Conservation (phyloP, 306 rosid genomes). For the Lathyrus tuberosus region DNA sequence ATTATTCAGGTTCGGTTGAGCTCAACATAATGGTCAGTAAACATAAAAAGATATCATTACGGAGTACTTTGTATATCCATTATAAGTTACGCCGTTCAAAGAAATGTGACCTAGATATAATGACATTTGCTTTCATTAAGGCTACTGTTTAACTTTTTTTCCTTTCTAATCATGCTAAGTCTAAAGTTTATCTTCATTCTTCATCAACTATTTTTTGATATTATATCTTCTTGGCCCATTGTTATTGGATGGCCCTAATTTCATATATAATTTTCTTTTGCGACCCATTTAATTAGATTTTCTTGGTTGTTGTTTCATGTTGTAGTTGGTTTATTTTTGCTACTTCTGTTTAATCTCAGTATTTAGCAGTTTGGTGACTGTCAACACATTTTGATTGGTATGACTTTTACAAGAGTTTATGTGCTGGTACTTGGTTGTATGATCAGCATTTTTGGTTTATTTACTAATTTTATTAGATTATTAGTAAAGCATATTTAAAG, state of each 20-base stretch:
- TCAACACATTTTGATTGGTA: constrained; percentile 23
- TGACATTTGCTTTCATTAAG: too few relatives aligned
- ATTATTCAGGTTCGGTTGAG: background rate
- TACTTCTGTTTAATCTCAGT: constrained; percentile 23
- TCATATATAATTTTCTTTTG: constrained; percentile 1
- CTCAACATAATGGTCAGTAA: background rate
- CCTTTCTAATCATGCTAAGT: background rate
- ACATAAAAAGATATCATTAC: constrained; percentile 2
- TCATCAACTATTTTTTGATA: background rate
- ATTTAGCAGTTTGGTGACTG: constrained; percentile 24
- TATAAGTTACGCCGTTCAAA: background rate
- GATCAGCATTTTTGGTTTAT: constrained; percentile 19
- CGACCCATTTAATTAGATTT: background rate
- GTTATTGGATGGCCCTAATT: background rate
- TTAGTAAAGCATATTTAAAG: constrained; percentile 14
- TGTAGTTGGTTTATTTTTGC: background rate
- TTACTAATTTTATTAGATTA: constrained; percentile 22
- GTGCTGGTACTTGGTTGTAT: constrained; percentile 26
- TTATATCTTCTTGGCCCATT: constrained; percentile 11
- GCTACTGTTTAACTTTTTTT: background rate
- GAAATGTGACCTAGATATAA: too few relatives aligned
- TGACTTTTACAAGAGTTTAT: constrained; percentile 2
- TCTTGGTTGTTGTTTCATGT: constrained; percentile 16
- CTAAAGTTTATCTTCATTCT: background rate
- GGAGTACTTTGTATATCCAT: constrained; percentile 2